Evolutionary conservation across 208 protist species (phyloP), one percentile per base, ranked within the genome.

Genomic region (Tritrichomonas musculus): DNA sequence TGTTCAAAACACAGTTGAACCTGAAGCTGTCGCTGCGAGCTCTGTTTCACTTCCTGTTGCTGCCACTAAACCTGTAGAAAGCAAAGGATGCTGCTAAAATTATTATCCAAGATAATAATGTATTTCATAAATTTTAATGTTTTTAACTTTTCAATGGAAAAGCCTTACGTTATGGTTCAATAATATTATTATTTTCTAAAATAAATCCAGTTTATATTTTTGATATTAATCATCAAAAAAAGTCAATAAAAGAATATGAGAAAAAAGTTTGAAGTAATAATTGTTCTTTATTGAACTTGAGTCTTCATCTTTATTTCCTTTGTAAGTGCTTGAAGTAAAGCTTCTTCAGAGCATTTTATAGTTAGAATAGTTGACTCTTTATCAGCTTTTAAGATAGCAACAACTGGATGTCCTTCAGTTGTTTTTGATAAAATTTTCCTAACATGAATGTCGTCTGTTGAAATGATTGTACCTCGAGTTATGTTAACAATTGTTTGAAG

Each of bases 271-370:
- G 9, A 36, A 9, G n/a, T 11, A 22, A 33, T 72, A 72, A 72
- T 72, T 41, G 36, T 44, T 44, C 14, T 44, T 77, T 25, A 77
- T 41, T 47, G 33, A 50, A 20, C 44, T 50, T 39, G 30, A 20
- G 41, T 82, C 22, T 88, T 88, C 77, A 88, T 57, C 30, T 88
- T 47, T 0, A 88, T 88, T 39, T 88, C 77, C 39, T 30, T 88
- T 39, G 27, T 39, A 8, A 88, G n/a, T 17, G 77, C 33, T 8
- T 88, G 20, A 8, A 60, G 8, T 33, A 88, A 39, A 39, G 4
- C 57, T 22, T 47, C 25, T 27, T 88, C 77, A 22, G 22, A 53
- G 9, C 47, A 53, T 57, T 88, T 88, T 9, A 88, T 27, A 5
- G 5, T 57, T 14, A 88, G 17, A n/a, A 44, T 30, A 11, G 44